Percentiles rank a stretch among this genome's conserved stretches.
Evolutionary conservation across 805 yeast genomes (phyloP).

Genomic region (Saccharomycopsis sp.): DNA sequence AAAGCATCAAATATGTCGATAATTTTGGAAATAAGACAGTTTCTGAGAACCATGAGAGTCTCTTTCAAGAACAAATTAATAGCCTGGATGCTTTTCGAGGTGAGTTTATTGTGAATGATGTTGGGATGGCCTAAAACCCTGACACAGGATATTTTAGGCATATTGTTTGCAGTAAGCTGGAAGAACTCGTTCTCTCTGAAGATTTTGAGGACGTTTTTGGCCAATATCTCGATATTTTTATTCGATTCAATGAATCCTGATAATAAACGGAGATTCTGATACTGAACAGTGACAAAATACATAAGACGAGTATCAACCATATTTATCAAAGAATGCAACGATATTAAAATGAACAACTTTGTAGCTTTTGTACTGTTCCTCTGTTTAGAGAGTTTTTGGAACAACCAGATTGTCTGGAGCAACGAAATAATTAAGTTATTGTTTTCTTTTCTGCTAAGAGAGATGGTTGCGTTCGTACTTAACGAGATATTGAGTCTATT

Average conservation of each 20-base stretch:
- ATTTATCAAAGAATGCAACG: background rate
- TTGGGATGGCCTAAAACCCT: background rate
- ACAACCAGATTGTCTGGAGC: background rate
- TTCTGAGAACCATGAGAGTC: background rate
- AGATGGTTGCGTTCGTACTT: background rate
- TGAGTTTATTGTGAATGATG: background rate
- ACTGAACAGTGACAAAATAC: background rate
- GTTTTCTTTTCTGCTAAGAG: background rate
- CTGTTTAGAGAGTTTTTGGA: background rate
- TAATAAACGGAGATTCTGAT: background rate
- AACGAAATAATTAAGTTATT: background rate
- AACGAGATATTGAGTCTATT: background rate
- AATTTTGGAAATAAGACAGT: background rate
- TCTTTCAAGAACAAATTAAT: background rate
- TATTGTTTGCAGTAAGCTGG: background rate
- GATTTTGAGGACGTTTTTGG: background rate
- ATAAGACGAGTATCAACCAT: background rate
- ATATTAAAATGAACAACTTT: background rate
- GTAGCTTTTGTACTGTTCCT: background rate
- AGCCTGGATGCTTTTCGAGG: background rate
- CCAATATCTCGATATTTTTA: background rate
- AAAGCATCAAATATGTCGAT: background rate
- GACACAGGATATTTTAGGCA: background rate
- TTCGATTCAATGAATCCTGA: background rate
- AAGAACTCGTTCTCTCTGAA: background rate